Percentiles rank a stretch among this genome's conserved stretches.
Conservation (phyloP, 2,329 filamentous ascomycete genomes). For the Exophiala mesophila region DNA sequence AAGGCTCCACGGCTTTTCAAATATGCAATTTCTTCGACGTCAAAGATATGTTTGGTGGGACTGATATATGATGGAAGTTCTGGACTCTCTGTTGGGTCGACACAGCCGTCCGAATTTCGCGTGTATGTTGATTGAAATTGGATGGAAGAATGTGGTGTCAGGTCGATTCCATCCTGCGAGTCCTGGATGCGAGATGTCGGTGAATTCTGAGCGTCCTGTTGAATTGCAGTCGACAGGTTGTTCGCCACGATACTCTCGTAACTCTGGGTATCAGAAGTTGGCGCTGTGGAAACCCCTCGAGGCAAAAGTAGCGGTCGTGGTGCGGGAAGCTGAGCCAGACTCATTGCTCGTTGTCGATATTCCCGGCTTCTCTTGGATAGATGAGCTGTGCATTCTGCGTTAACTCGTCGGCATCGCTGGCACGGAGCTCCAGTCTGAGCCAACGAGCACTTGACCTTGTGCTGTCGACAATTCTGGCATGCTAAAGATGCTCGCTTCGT, state of each 20-base stretch:
- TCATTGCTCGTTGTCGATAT: no score
- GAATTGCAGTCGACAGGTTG: no score
- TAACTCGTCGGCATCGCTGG: conserved; percentile 17
- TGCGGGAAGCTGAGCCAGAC: no score
- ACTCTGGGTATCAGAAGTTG: no score
- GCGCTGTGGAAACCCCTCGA: conserved; percentile 5
- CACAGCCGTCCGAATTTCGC: no score
- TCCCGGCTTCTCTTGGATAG: conserved; percentile 20
- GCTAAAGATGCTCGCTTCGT: conserved; percentile 26
- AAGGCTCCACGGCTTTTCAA: conserved; percentile 56
- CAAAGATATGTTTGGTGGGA: neutral
- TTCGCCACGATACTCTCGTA: no score
- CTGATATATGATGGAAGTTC: conserved; percentile 7
- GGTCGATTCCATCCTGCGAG: no score
- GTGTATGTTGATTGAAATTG: no score
- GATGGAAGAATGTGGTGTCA: neutral
- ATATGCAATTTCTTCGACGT: conserved; percentile 4
- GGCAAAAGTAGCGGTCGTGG: conserved; percentile 12
- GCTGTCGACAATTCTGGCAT: conserved; percentile 34
- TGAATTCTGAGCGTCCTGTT: neutral
- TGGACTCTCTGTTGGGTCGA: neutral
- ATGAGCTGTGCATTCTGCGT: conserved; percentile 16
- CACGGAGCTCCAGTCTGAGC: conserved; percentile 18
- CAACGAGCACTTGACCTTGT: conserved; percentile 35
- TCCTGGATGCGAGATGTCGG: no score